Percentiles rank a stretch among this genome's conserved stretches.
phyloP scores from a whole-genome alignment of 805 yeast genomes.

The Yamadazyma endophytica region DNA sequence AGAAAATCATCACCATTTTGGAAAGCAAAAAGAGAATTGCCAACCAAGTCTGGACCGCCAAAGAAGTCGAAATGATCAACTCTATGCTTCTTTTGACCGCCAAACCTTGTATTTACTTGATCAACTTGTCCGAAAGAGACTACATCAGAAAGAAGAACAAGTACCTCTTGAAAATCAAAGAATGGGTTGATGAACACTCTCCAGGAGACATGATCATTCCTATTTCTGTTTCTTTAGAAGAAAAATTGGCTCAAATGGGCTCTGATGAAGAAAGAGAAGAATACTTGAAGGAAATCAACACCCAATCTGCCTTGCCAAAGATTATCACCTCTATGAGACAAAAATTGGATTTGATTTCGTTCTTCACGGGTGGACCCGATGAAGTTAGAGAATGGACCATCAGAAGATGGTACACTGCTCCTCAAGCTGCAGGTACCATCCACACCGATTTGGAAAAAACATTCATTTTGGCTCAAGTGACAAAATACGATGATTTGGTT shows the following conservation, averaged over 20 bases:
- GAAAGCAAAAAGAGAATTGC: slow-evolving; percentile 86
- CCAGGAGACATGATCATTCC: slow-evolving; percentile 89
- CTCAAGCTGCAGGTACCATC: slow-evolving; percentile 98
- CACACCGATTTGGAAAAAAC: slow-evolving; percentile 95
- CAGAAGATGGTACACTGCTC: slow-evolving; percentile 87
- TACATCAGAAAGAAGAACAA: slow-evolving; percentile 86
- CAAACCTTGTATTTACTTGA: slow-evolving; percentile 89
- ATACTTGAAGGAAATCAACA: slow-evolving; percentile 70
- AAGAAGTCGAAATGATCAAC: slow-evolving; percentile 90
- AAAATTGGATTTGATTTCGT: slow-evolving; percentile 81
- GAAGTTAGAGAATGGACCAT: slow-evolving; percentile 99
- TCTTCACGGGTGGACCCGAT: slow-evolving; percentile 93
- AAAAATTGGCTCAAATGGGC: slow-evolving; percentile 83
- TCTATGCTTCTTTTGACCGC: slow-evolving; percentile 85
- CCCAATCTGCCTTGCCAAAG: slow-evolving; percentile 78
- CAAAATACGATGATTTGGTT: slow-evolving; percentile 75
- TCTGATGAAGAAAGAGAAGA: slow-evolving; percentile 76
- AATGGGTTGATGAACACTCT: slow-evolving; percentile 86
- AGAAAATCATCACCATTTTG: slow-evolving; percentile 68
- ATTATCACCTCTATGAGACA: slow-evolving; percentile 84
- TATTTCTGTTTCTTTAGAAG: slow-evolving; percentile 88
- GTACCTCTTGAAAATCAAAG: slow-evolving; percentile 73
- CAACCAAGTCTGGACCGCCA: slow-evolving; percentile 80
- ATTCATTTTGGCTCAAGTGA: slow-evolving; percentile 89
- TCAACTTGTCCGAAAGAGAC: slow-evolving; percentile 86